Conservation (phyloP, 331 rosid genomes). For the Ulmus americana region DNA sequence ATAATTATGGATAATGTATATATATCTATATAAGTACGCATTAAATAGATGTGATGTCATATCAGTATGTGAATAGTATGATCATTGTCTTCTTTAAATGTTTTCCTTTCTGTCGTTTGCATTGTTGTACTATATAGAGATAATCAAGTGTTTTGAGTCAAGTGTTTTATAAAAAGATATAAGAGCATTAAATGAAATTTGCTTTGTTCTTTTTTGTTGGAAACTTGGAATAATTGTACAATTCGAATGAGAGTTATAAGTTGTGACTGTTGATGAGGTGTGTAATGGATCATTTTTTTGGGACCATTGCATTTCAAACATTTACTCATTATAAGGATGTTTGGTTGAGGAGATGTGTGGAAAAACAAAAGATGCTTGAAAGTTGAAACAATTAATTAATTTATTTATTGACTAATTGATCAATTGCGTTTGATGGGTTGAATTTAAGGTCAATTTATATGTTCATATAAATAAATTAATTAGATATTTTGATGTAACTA, state of each 20-base stretch:
- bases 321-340: neutral
- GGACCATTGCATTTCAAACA: slow-evolving; percentile 17
- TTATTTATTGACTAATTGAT: too few relatives aligned
- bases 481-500: too few relatives aligned
- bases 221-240: neutral
- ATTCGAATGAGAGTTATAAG: slow-evolving; percentile 7
- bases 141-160: slow-evolving; percentile 8
- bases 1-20: neutral
- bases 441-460: slow-evolving; percentile 7
- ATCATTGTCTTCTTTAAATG: slow-evolving; percentile 24
- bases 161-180: neutral
- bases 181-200: slow-evolving; percentile 10
- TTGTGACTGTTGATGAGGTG: slow-evolving; percentile 12
- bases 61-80: slow-evolving; percentile 29
- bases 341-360: neutral
- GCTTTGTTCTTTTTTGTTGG: slow-evolving; percentile 15
- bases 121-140: slow-evolving; percentile 8
- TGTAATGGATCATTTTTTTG: neutral
- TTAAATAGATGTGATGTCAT: slow-evolving; percentile 27
- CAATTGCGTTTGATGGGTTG: neutral
- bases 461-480: too few relatives aligned
- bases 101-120: slow-evolving; percentile 14
- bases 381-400: neutral
- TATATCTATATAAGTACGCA: neutral
- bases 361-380: neutral